Evolutionary conservation across 1,284 basidiomycete species (phyloP).

Genomic region (Ganoderma sinense): DNA sequence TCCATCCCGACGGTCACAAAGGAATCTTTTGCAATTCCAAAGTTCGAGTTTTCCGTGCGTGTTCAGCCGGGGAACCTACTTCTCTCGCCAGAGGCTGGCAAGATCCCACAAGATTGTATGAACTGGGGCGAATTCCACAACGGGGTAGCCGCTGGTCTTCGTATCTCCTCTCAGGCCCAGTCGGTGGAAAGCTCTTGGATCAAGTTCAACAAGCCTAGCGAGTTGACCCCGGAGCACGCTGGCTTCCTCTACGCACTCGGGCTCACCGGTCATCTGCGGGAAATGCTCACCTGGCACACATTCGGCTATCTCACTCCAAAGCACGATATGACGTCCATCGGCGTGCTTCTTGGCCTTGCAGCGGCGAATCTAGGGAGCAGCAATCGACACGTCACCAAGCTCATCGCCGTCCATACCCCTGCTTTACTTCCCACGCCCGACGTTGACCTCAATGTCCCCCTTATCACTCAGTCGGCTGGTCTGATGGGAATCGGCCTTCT

Average conservation of each 20-base stretch:
- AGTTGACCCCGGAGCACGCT: constrained; percentile 90
- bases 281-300: constrained; percentile 89
- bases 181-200: constrained; percentile 93
- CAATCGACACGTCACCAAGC: constrained; percentile 88
- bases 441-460: constrained; percentile 89
- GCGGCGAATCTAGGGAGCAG: constrained; percentile 91
- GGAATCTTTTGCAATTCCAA: constrained; percentile 82
- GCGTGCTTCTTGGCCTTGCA: constrained; percentile 89
- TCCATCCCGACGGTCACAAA: constrained; percentile 75
- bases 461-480: constrained; percentile 91
- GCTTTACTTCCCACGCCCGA: constrained; percentile 89
- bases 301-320: constrained; percentile 94
- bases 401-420: constrained; percentile 92
- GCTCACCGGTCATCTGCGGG: constrained; percentile 88
- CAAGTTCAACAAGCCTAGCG: constrained; percentile 89
- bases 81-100: constrained; percentile 69
- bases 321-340: constrained; percentile 95
- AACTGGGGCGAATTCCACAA: constrained; percentile 98
- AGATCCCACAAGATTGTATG: constrained; percentile 72
- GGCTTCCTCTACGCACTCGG: constrained; percentile 96
- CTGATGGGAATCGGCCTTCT: constrained; percentile 90
- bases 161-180: constrained; percentile 79
- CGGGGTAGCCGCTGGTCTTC: constrained; percentile 91
- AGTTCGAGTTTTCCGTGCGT: constrained; percentile 81
- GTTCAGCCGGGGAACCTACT: constrained; percentile 74